Evolutionary conservation across 2,329 filamentous ascomycete genomes (phyloP), one percentile per base, ranked within the genome.

Genomic region (Arachnomyces sp.): DNA sequence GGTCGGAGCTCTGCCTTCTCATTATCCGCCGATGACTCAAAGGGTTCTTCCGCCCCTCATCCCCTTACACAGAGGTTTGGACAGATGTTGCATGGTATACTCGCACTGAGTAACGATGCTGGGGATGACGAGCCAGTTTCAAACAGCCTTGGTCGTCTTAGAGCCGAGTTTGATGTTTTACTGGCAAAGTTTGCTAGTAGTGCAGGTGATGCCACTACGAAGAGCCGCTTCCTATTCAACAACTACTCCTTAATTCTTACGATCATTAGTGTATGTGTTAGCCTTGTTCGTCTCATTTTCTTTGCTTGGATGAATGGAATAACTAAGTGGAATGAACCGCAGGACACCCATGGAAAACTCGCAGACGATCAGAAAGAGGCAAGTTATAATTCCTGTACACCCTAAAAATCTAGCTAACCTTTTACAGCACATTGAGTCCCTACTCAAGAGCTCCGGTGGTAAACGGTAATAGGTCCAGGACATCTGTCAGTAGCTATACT

Each of bases 201-300:
- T 1, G 9, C 21, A 25, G 21, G 5, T 25, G 90, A 95, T 54
- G 74, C 77, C 47, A 78, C 86, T 57, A 93, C 93, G 66, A 74
- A 83, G 50, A 84, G 90, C 51, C 73, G 92, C 33, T 96, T 96
- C 57, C 63, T 98, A 54, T 92, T 85, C 58, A 98, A 96, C 60
- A 98, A 98, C 61, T 96, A 94, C 63, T 93, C 86, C 39, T 71
- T 98, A 48, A 77, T 98, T n/a, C 72, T 87, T 53, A 95, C 92
- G 8, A 95, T 98, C 46, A 84, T 98, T 48, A 79, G 84, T 55
- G 84, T 71, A 60, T 34, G 67, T 57, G 18, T 34, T 13, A 28
- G 17, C n/a, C 18, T 28, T 11, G 3, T 29, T 15, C 5, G 3
- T 9, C 25, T 28, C 33, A 15, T 28, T 12, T 16, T 34, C 11